Percentiles rank a stretch among this genome's conserved stretches.
These are phyloP conservation scores for Globisporangium cederbergense DNA, from an alignment of 352 stramenopile species.

Conservation along the genomic window DNA sequence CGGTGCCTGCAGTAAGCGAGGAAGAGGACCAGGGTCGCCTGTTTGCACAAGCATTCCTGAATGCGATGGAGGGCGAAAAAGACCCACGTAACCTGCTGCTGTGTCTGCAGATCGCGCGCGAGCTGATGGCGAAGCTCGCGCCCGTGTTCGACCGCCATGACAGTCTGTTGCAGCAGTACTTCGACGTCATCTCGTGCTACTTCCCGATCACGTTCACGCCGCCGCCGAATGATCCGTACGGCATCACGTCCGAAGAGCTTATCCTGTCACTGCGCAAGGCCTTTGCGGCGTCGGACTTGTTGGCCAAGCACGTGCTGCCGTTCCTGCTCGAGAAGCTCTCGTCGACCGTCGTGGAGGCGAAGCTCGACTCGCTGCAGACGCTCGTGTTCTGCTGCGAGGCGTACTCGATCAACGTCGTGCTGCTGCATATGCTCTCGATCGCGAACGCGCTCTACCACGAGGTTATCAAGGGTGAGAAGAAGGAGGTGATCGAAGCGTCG, in stretches of 20 bases:
- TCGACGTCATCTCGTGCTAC: constrained; percentile 90
- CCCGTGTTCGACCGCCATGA: constrained; percentile 63
- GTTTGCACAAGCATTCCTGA: constrained; percentile 77
- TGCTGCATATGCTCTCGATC: constrained; percentile 68
- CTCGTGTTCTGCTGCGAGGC: constrained; percentile 78
- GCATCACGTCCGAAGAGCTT: constrained; percentile 86
- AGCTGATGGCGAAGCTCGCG: constrained; percentile 55
- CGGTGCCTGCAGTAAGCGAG: constrained; percentile 14
- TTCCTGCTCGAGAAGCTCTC: constrained; percentile 88
- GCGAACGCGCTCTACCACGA: constrained; percentile 75
- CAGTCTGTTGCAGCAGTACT: constrained; percentile 78
- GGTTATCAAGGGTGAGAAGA: constrained; percentile 82
- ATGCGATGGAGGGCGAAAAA: constrained; percentile 88
- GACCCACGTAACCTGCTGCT: constrained; percentile 84
- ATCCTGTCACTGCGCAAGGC: constrained; percentile 75
- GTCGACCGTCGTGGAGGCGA: constrained; percentile 73
- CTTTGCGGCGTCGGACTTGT: constrained; percentile 72
- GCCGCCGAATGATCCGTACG: constrained; percentile 88
- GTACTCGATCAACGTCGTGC: constrained; percentile 76
- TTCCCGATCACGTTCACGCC: constrained; percentile 92
- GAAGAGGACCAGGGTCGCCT: constrained; percentile 36
- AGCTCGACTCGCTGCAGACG: constrained; percentile 78
- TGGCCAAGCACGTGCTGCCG: constrained; percentile 78
- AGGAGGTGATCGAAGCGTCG: constrained; percentile 69
- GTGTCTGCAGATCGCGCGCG: constrained; percentile 68